Percentiles rank a stretch among this genome's conserved stretches.
phyloP scores from a whole-genome alignment of 1,284 basidiomycete species.

The Coriolopsis trogii region DNA sequence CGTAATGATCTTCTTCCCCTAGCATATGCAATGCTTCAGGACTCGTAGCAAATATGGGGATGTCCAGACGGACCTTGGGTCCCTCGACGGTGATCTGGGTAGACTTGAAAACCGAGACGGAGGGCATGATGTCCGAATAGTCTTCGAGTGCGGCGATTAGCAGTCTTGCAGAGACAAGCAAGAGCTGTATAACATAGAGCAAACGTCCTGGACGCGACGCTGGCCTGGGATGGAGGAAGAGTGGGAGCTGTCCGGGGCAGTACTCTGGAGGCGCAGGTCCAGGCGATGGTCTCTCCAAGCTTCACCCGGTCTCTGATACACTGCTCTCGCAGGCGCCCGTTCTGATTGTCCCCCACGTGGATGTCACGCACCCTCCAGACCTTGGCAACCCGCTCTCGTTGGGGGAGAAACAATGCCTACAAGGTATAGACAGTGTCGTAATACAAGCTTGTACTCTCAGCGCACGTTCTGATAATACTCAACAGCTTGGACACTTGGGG shows the following conservation, averaged over 20 bases:
- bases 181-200: background rate
- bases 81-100: conserved; percentile 9
- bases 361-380: conserved; percentile 16
- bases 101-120: background rate
- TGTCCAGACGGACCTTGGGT: conserved; percentile 9
- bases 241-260: too few relatives aligned
- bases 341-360: conserved; percentile 14
- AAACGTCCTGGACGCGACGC: too few relatives aligned
- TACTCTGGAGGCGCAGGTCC: too few relatives aligned
- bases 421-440: too few relatives aligned
- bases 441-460: too few relatives aligned
- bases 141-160: background rate
- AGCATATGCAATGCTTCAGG: background rate
- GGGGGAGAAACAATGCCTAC: too few relatives aligned
- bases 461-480: too few relatives aligned
- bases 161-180: background rate
- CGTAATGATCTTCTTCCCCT: conserved; percentile 34
- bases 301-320: background rate
- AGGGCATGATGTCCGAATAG: background rate
- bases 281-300: background rate
- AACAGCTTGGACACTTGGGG: too few relatives aligned
- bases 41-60: background rate
- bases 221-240: too few relatives aligned
- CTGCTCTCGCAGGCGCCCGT: conserved; percentile 7
- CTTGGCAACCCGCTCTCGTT: too few relatives aligned